Evolutionary conservation across 1,284 basidiomycete species (phyloP), one percentile per base, ranked within the genome.

Genomic region (Ceratobasidium sp.): DNA sequence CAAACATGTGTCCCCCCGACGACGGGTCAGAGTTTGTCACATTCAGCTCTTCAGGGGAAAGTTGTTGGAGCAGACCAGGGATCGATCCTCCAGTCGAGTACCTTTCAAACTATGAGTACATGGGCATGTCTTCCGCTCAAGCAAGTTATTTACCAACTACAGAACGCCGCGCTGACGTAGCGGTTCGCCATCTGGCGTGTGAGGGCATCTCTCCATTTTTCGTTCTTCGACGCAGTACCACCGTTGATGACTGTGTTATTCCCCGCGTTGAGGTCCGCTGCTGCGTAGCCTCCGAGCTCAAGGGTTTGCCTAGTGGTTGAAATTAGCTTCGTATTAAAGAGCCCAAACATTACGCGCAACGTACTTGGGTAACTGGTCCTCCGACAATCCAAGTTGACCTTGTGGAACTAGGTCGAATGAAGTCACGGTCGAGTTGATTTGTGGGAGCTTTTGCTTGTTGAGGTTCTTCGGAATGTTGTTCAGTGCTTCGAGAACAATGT

Each of bases 11-110:
- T 8, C 78, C 78, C 42, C 69, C 69, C 7, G 57, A 71, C 9
- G 25, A 25, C 19, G 57, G 57, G 27, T 67, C 60, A 14, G 69
- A 73, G 59, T 84, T 81, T 0, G 89, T 93, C 0, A 90, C 82
- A 74, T 92, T 91, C 69, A 96, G 81, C 74, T 91, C 85, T 19
- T 81, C 78, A 56, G 87, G 80, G 0, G 93, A 85, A 16, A 95
- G 81, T 72, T 85, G 83, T 21, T 87, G 82, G 8, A 95, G 78
- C 29, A 93, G 27, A 14, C 82, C 84, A 1, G 85, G 82, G 56
- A 96, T 89, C 4, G 84, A 84, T 1, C 93, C 94, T 41, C 93
- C 93, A 0, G 93, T 95, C 19, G 89, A 84, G 75, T 85, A 83
- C 89, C 83, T 85, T 64, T 23, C 9, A 69, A 33, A 25, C 19